These are phyloP conservation scores for Dryadomyces quercus-mongolicae DNA, from an alignment of 2,329 filamentous ascomycete genomes.

Conservation along the genomic window DNA sequence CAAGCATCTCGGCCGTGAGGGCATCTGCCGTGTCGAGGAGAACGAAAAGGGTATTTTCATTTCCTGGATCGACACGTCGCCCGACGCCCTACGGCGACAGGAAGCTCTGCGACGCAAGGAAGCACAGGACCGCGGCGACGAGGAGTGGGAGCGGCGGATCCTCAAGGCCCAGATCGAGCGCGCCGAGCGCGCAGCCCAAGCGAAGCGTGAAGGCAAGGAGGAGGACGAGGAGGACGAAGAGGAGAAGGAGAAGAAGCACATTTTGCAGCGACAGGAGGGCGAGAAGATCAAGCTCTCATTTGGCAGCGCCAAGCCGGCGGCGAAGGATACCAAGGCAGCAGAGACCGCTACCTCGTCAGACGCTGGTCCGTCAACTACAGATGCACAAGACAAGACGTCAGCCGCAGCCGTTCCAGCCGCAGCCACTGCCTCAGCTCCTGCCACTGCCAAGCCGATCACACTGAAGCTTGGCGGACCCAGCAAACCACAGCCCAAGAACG, in stretches of 20 bases:
- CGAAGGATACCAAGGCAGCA: background rate
- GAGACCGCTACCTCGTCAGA: no score
- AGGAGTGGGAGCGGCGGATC: slow-evolving; percentile 74
- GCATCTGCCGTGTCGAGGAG: slow-evolving; percentile 83
- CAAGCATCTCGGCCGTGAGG: slow-evolving; percentile 74
- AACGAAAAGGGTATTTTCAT: slow-evolving; percentile 76
- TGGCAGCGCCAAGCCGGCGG: slow-evolving; percentile 29
- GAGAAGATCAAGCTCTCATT: slow-evolving; percentile 66
- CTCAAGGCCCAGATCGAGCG: slow-evolving; percentile 74
- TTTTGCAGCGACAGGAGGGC: slow-evolving; percentile 52
- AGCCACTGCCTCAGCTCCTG: no score
- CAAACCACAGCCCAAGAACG: slow-evolving; percentile 62
- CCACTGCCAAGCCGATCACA: slow-evolving; percentile 37
- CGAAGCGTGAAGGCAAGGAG: slow-evolving; percentile 27
- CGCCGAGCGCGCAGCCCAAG: slow-evolving; percentile 50
- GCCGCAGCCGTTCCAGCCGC: slow-evolving; percentile 3
- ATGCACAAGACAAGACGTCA: slow-evolving; percentile 6
- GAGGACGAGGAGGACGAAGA: slow-evolving; percentile 27
- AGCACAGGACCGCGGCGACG: slow-evolving; percentile 78
- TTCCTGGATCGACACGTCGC: slow-evolving; percentile 83
- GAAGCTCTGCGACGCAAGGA: slow-evolving; percentile 78
- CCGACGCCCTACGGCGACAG: slow-evolving; percentile 67
- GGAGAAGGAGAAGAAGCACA: slow-evolving; percentile 27
- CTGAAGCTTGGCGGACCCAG: slow-evolving; percentile 45
- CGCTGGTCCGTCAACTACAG: no score